Conservation (phyloP, 495 filamentous ascomycete species). For the Xylaria palmicola region DNA sequence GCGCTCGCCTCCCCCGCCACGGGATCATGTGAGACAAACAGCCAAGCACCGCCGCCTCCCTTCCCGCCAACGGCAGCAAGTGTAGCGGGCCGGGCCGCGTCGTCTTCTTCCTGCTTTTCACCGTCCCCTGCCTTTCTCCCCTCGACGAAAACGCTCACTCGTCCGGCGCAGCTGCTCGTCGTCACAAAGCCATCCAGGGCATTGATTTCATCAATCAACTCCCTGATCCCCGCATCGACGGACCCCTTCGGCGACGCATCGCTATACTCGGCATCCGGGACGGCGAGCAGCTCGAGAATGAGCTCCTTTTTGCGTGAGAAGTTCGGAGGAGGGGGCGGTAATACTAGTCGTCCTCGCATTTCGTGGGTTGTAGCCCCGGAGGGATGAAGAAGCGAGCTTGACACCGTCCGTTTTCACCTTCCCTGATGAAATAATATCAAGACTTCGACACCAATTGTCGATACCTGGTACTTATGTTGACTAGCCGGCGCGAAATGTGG, state of each 20-base stretch:
- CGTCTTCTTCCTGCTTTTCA: neutral
- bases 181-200: conserved; percentile 70
- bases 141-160: conserved; percentile 83
- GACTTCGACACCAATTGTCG: neutral
- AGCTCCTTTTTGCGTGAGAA: conserved; percentile 62
- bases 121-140: conserved; percentile 53
- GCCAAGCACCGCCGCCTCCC: conserved; percentile 76
- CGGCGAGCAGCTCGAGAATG: conserved; percentile 63
- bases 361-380: neutral
- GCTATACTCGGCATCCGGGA: conserved; percentile 64
- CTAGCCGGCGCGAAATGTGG: neutral
- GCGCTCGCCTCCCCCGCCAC: conserved; percentile 38
- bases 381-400: neutral
- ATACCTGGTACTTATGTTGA: too few relatives aligned
- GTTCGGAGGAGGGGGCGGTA: conserved; percentile 25
- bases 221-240: conserved; percentile 72
- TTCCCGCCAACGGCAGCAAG: conserved; percentile 69
- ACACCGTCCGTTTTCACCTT: neutral
- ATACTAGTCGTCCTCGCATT: neutral
- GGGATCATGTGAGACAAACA: conserved; percentile 83
- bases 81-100: conserved; percentile 16
- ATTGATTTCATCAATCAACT: conserved; percentile 76
- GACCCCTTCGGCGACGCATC: conserved; percentile 85
- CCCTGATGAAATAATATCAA: neutral
- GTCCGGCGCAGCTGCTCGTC: conserved; percentile 86